Conservation (phyloP, 257 asterid genomes). For the Gentiana straminea region DNA sequence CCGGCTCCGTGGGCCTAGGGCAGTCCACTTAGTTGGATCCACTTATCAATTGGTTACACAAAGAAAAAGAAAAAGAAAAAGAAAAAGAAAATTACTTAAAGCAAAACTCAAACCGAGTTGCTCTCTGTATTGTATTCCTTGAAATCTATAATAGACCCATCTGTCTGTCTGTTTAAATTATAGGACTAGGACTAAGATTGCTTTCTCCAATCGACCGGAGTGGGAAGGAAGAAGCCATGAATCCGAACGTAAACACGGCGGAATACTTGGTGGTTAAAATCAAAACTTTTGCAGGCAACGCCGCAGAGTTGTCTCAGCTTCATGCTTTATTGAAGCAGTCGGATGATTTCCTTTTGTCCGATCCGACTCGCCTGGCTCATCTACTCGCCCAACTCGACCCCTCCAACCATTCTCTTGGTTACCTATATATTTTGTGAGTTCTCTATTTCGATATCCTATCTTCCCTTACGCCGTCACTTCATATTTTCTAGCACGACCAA, state of each 20-base stretch:
- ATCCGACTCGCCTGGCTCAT: slow-evolving; percentile 44
- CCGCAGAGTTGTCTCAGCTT: slow-evolving; percentile 52
- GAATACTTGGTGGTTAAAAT: slow-evolving; percentile 78
- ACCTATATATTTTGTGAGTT: slow-evolving; percentile 56
- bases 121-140: too few species aligned
- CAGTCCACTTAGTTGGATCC: too few species aligned
- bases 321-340: slow-evolving; percentile 55
- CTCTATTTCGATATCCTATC: neutral
- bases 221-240: slow-evolving; percentile 17
- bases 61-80: too few species aligned
- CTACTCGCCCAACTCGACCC: slow-evolving; percentile 68
- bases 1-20: too few species aligned
- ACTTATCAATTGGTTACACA: too few species aligned
- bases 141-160: too few species aligned
- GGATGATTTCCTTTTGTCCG: slow-evolving; percentile 58
- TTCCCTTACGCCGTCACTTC: neutral
- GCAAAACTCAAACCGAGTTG: too few species aligned
- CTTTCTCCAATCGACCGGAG: too few species aligned
- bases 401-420: slow-evolving; percentile 64
- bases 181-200: too few species aligned
- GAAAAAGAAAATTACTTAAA: too few species aligned
- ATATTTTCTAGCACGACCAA: too few species aligned
- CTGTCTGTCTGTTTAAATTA: too few species aligned
- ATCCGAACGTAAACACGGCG: slow-evolving; percentile 56
- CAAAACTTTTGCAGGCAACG: slow-evolving; percentile 51